Conservation (phyloP, 164 flowering plant species). For the Berberis vulgaris region DNA sequence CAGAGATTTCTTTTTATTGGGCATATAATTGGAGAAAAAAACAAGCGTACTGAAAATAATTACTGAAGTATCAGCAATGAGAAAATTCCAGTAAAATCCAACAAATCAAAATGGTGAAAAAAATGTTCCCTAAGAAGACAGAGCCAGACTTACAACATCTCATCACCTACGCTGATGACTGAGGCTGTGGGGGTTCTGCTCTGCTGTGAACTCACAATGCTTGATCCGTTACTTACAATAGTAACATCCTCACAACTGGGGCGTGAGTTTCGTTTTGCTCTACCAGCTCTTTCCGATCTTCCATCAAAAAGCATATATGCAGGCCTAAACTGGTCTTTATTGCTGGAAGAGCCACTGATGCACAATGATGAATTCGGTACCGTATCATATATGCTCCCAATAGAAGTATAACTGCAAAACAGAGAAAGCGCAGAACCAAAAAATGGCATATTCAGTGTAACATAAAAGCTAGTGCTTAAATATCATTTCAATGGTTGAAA, state of each 20-base stretch:
- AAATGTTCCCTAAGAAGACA: not conserved
- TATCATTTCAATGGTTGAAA: not conserved
- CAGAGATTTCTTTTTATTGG: not conserved
- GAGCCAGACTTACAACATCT: constrained; percentile 69
- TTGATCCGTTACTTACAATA: constrained; percentile 43
- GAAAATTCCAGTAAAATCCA: not conserved
- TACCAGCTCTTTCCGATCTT: constrained; percentile 93
- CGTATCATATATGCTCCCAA: constrained; percentile 91
- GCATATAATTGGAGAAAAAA: not conserved
- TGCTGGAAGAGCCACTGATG: constrained; percentile 25
- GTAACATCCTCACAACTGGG: constrained; percentile 19
- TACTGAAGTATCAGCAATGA: not conserved
- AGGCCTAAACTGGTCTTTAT: constrained; percentile 57
- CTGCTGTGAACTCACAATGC: constrained; percentile 22
- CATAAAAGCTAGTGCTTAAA: not conserved
- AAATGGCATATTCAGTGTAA: too few species aligned
- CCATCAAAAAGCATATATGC: constrained; percentile 90
- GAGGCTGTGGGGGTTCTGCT: constrained; percentile 49
- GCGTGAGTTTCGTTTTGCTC: constrained; percentile 46
- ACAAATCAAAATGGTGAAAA: not conserved
- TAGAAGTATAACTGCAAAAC: constrained; percentile 76
- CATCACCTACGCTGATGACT: constrained; percentile 81
- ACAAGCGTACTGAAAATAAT: not conserved
- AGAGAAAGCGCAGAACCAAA: not conserved
- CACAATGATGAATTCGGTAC: constrained; percentile 74